Percentiles rank a stretch among this genome's conserved stretches.
phyloP scores from a whole-genome alignment of 1,284 basidiomycete genomes.

The Grifola frondosa region DNA sequence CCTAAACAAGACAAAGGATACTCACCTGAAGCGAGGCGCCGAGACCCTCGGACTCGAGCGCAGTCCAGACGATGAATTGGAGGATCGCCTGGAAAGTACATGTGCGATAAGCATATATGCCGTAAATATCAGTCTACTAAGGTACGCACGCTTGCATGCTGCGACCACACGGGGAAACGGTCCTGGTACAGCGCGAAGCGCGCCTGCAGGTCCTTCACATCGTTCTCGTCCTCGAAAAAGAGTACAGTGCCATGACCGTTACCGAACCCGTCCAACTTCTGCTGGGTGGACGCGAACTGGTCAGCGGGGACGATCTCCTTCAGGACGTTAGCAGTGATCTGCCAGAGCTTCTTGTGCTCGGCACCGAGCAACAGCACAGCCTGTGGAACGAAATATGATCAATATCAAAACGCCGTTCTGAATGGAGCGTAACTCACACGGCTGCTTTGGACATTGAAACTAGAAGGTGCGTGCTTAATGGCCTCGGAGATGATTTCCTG shows the following conservation, averaged over 20 bases:
- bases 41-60: constrained; percentile 26
- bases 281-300: constrained; percentile 22
- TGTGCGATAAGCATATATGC: not conserved
- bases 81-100: constrained; percentile 19
- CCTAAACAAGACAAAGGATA: no score
- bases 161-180: constrained; percentile 25
- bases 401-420: not conserved
- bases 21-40: constrained; percentile 22
- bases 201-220: constrained; percentile 22
- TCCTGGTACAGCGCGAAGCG: constrained; percentile 24
- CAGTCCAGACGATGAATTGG: constrained; percentile 27
- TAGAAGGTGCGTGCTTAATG: constrained; percentile 24
- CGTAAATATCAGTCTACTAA: no score
- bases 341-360: constrained; percentile 29
- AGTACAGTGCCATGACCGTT: constrained; percentile 26
- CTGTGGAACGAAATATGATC: constrained; percentile 1
- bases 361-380: constrained; percentile 23
- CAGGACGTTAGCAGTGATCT: constrained; percentile 23
- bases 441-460: constrained; percentile 27
- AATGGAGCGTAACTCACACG: constrained; percentile 12
- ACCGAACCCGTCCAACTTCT: constrained; percentile 22
- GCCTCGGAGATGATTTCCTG: constrained; percentile 23
- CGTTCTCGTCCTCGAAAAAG: constrained; percentile 27
- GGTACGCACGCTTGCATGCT: constrained; percentile 21
- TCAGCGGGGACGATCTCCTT: constrained; percentile 22